Evolutionary conservation across 257 asterid species (phyloP).

Genomic region (Ophiorrhiza pumila): DNA sequence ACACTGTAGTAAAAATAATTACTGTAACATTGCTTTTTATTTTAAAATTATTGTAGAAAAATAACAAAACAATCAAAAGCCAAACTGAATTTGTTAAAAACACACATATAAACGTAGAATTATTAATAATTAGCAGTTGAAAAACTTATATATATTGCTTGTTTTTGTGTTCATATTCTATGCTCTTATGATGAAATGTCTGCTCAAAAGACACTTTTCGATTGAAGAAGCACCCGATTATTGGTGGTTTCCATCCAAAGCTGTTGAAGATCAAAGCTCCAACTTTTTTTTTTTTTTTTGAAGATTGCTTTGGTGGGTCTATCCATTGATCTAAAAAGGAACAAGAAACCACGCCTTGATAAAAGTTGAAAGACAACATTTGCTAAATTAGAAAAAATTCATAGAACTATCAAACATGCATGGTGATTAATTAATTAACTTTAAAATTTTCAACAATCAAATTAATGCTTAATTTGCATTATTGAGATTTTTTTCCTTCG

Average conservation of each 20-base stretch:
- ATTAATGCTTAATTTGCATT: no score
- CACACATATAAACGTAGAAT: neutral
- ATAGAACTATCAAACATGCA: neutral
- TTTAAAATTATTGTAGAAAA: no score
- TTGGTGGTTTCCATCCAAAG: slow-evolving; percentile 17
- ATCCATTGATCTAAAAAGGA: neutral
- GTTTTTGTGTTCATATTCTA: slow-evolving; percentile 8
- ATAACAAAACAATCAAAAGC: no score
- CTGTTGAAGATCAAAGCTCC: slow-evolving; percentile 12
- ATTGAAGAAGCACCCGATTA: slow-evolving; percentile 9
- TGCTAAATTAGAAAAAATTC: neutral
- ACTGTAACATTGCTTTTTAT: no score
- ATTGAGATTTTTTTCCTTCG: no score
- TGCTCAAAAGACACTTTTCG: slow-evolving; percentile 12
- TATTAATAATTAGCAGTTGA: neutral
- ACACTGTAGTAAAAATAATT: no score
- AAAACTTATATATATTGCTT: neutral
- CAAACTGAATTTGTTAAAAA: no score
- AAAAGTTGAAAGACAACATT: neutral
- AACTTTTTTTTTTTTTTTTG: no score
- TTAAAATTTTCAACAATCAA: no score
- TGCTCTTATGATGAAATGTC: slow-evolving; percentile 15
- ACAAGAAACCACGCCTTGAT: neutral
- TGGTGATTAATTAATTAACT: no score
- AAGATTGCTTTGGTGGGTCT: slow-evolving; percentile 10